phyloP scores from a whole-genome alignment of 257 asterid species.

The Fraxinus cuspidata region DNA sequence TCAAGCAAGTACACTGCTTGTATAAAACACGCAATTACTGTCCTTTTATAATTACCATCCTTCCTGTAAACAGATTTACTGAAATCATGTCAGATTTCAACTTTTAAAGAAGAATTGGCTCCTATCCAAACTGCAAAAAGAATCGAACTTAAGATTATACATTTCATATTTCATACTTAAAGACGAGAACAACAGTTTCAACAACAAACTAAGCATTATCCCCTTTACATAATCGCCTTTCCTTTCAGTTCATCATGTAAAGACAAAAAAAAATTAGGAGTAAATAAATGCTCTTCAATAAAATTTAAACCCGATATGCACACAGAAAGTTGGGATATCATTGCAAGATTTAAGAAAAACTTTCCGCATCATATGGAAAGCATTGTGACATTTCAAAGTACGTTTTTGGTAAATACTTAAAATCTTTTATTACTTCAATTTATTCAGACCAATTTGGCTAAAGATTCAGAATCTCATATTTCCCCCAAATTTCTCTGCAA shows the following conservation, averaged over 20 bases:
- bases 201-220: background rate
- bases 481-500: background rate
- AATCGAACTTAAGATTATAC: conserved; percentile 2
- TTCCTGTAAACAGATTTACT: conserved; percentile 59
- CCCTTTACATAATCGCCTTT: background rate
- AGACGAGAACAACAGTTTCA: background rate
- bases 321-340: background rate
- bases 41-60: conserved; percentile 78
- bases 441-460: background rate
- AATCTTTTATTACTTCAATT: background rate
- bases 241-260: background rate
- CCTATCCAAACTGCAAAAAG: conserved; percentile 1
- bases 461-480: background rate
- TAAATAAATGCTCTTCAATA: background rate
- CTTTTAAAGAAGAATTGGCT: conserved; percentile 10
- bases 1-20: conserved; percentile 96
- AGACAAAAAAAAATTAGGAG: background rate
- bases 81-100: conserved; percentile 8
- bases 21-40: conserved; percentile 87
- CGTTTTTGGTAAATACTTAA: background rate
- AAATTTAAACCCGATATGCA: background rate
- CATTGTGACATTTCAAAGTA: background rate
- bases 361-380: background rate
- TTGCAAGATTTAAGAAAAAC: background rate
- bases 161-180: background rate